phyloP scores from a whole-genome alignment of 176 grass and related monocot genomes.

The Aegilops sharonensis region DNA sequence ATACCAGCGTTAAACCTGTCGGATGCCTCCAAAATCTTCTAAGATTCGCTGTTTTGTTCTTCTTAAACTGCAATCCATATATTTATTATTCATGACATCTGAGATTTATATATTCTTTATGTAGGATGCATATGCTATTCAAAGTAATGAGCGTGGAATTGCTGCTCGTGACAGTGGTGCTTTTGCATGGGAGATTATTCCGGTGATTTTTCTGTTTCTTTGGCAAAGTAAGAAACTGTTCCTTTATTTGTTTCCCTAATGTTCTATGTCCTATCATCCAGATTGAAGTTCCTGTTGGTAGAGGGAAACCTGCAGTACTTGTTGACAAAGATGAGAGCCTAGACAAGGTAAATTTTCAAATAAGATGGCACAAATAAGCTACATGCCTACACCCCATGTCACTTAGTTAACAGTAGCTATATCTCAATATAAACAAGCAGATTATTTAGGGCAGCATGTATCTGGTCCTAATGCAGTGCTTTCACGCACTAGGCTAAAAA shows the following conservation, averaged over 20 bases:
- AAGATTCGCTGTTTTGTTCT: neutral
- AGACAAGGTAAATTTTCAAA: slow-evolving; percentile 60
- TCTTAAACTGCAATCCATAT: neutral
- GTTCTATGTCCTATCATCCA: slow-evolving; percentile 19
- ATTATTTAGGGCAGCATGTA: neutral
- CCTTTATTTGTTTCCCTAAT: slow-evolving; percentile 29
- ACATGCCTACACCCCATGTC: neutral
- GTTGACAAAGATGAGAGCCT: slow-evolving; percentile 92
- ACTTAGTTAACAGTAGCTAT: neutral
- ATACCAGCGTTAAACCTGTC: neutral
- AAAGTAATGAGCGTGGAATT: slow-evolving; percentile 96
- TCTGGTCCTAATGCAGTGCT: slow-evolving; percentile 6
- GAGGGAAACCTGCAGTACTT: slow-evolving; percentile 66
- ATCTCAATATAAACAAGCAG: neutral
- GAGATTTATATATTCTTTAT: slow-evolving; percentile 26
- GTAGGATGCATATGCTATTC: slow-evolving; percentile 85
- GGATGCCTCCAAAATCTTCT: neutral
- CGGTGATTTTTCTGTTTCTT: slow-evolving; percentile 39
- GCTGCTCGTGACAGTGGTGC: slow-evolving; percentile 76
- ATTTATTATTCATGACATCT: neutral
- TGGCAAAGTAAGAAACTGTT: neutral
- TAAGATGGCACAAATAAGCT: neutral
- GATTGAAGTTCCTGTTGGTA: slow-evolving; percentile 88
- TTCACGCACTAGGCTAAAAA: neutral
- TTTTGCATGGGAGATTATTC: slow-evolving; percentile 92